Percentiles rank a stretch among this genome's conserved stretches.
These are phyloP conservation scores for Leccinum ambiguum DNA, from an alignment of 1,284 basidiomycete genomes.

Conservation along the genomic window DNA sequence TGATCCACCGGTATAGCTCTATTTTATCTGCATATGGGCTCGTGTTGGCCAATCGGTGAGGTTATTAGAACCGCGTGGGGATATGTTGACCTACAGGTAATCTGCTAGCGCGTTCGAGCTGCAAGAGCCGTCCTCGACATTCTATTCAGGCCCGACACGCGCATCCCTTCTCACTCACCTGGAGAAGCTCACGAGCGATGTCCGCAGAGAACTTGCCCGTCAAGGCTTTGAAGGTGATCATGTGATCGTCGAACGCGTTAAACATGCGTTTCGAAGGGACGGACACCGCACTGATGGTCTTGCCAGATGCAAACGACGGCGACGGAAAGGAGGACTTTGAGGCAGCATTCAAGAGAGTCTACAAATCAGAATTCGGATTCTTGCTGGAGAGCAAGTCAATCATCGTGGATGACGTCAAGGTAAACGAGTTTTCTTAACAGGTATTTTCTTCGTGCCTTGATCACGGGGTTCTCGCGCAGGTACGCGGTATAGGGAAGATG, in stretches of 20 bases:
- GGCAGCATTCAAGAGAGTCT: constrained; percentile 73
- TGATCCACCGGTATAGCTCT: constrained; percentile 75
- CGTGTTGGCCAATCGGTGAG: constrained; percentile 76
- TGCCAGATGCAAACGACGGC: constrained; percentile 53
- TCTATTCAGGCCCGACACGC: constrained; percentile 60
- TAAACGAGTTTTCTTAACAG: constrained; percentile 26
- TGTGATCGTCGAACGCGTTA: constrained; percentile 74
- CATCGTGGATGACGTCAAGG: constrained; percentile 92
- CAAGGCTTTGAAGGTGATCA: constrained; percentile 81
- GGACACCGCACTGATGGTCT: constrained; percentile 89
- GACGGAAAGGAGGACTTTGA: constrained; percentile 75
- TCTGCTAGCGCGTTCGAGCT: constrained; percentile 71
- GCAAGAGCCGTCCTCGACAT: constrained; percentile 84
- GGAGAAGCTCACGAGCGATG: constrained; percentile 65
- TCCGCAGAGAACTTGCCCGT: constrained; percentile 60
- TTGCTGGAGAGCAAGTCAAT: constrained; percentile 75
- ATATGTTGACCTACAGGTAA: constrained; percentile 5
- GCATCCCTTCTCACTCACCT: constrained; percentile 59
- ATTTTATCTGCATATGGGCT: constrained; percentile 81
- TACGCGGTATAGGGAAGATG: constrained; percentile 86
- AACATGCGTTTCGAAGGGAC: constrained; percentile 94
- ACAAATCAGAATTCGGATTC: constrained; percentile 91
- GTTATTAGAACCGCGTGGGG: constrained; percentile 1
- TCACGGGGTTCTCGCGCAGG: constrained; percentile 29
- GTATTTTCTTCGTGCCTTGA: neutral